Evolutionary conservation across 148 eudicot species (phyloP).

Genomic region (Chenopodium suecicum): DNA sequence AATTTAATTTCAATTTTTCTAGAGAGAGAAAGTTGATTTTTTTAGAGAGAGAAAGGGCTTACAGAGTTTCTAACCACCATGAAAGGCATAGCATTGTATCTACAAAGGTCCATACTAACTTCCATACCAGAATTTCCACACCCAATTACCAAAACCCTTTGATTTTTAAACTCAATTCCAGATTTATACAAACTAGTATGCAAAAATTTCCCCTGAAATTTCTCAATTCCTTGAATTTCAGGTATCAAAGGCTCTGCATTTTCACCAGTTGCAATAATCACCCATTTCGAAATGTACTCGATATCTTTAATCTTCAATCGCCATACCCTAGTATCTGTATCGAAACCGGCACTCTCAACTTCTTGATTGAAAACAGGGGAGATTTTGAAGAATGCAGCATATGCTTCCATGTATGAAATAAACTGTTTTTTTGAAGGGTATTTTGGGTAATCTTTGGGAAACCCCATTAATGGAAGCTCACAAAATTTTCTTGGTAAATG

Average conservation of each 20-base stretch:
- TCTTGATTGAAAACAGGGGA: conserved; percentile 53
- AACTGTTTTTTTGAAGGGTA: conserved; percentile 80
- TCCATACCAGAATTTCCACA: conserved; percentile 99
- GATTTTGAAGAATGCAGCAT: conserved; percentile 59
- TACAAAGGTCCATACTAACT: conserved; percentile 75
- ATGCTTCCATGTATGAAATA: conserved; percentile 67
- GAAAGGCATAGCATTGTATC: conserved; percentile 65
- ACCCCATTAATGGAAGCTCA: conserved; percentile 65
- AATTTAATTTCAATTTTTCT: not conserved
- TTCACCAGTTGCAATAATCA: conserved; percentile 90
- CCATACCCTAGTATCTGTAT: conserved; percentile 40
- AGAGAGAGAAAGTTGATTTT: not conserved
- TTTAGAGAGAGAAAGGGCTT: conserved; percentile 25
- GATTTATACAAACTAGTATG: conserved; percentile 74
- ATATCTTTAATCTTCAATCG: conserved; percentile 40
- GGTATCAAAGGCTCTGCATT: conserved; percentile 87
- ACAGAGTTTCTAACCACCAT: conserved; percentile 89
- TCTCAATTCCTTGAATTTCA: conserved; percentile 66
- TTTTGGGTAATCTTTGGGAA: conserved; percentile 66
- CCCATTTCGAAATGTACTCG: conserved; percentile 57
- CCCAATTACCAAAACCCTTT: conserved; percentile 80
- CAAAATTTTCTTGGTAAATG: conserved; percentile 87
- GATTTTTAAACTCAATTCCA: conserved; percentile 46
- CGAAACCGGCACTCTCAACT: conserved; percentile 54
- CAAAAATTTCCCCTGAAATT: conserved; percentile 53